Percentiles rank a stretch among this genome's conserved stretches.
These are phyloP conservation scores for Echria macrotheca DNA, from an alignment of 495 filamentous ascomycete genomes.

Conservation along the genomic window DNA sequence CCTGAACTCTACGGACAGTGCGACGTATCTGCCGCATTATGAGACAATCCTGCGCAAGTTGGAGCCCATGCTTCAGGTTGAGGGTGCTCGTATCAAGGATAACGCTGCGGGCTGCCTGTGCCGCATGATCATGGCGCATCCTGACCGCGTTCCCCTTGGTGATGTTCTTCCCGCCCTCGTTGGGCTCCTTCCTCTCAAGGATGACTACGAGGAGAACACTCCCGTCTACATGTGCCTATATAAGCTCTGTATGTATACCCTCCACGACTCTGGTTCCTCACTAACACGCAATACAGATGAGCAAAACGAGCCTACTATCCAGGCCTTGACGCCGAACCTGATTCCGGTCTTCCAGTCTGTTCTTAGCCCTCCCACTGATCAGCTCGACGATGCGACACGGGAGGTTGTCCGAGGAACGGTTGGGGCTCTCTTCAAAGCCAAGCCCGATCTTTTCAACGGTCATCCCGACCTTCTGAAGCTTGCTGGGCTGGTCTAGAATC, in stretches of 20 bases:
- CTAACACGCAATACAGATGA: no score
- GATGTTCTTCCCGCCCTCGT: conserved; percentile 80
- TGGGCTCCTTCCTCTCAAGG: conserved; percentile 75
- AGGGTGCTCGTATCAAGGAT: conserved; percentile 75
- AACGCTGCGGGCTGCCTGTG: conserved; percentile 90
- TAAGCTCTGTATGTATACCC: no score
- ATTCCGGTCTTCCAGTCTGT: conserved; percentile 78
- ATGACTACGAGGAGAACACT: conserved; percentile 95
- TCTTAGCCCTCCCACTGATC: conserved; percentile 70
- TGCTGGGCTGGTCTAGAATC: conserved; percentile 26
- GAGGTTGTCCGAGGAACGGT: conserved; percentile 27
- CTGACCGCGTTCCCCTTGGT: conserved; percentile 68
- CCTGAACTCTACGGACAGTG: conserved; percentile 66
- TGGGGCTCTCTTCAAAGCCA: conserved; percentile 23
- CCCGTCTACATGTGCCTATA: conserved; percentile 84
- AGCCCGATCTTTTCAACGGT: conserved; percentile 27
- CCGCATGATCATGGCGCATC: conserved; percentile 83
- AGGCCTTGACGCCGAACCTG: conserved; percentile 68
- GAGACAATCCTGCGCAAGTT: conserved; percentile 72
- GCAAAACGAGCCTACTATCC: conserved; percentile 63
- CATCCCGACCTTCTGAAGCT: conserved; percentile 27
- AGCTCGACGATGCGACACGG: conserved; percentile 77
- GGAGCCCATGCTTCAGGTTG: conserved; percentile 72
- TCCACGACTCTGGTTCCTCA: no score
- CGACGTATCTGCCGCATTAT: conserved; percentile 66